A percentile compares a stretch with the other conserved stretches of the same genome.
Evolutionary conservation across 768 basidiomycete genomes (phyloP).

Genomic region (Boletus sp.): DNA sequence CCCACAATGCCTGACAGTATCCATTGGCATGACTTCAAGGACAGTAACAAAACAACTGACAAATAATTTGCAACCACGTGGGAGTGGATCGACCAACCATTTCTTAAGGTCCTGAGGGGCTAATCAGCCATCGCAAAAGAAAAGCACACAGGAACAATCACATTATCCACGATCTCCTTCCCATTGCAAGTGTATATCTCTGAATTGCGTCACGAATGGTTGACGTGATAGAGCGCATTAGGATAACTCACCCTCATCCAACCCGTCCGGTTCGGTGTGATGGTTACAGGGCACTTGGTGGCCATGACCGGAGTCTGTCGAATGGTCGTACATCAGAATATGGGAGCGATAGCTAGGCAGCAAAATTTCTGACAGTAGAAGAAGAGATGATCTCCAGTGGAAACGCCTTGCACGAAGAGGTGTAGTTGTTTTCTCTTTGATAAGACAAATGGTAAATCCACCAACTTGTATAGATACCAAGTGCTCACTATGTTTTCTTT

Average conservation of each 20-base stretch:
- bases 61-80: slow-evolving; percentile 26
- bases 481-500: slow-evolving; percentile 42
- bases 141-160: slow-evolving; percentile 16
- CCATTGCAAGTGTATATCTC: slow-evolving; percentile 10
- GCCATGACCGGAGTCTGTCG: slow-evolving; percentile 50
- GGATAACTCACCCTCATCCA: slow-evolving; percentile 45
- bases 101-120: slow-evolving; percentile 19
- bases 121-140: slow-evolving; percentile 31
- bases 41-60: slow-evolving; percentile 12
- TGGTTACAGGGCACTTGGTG: slow-evolving; percentile 42
- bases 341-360: too few relatives aligned
- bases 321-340: background rate
- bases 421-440: slow-evolving; percentile 41
- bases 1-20: slow-evolving; percentile 23
- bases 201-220: slow-evolving; percentile 3
- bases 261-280: slow-evolving; percentile 46
- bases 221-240: background rate
- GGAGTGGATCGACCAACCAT: slow-evolving; percentile 24
- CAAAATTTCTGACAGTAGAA: slow-evolving; percentile 47
- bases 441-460: background rate
- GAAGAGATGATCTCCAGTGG: slow-evolving; percentile 49
- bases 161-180: slow-evolving; percentile 23
- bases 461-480: background rate
- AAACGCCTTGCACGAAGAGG: slow-evolving; percentile 41
- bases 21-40: background rate